Evolutionary conservation across 2,329 filamentous ascomycete genomes (phyloP).

Genomic region (Fusarium lyarnte): DNA sequence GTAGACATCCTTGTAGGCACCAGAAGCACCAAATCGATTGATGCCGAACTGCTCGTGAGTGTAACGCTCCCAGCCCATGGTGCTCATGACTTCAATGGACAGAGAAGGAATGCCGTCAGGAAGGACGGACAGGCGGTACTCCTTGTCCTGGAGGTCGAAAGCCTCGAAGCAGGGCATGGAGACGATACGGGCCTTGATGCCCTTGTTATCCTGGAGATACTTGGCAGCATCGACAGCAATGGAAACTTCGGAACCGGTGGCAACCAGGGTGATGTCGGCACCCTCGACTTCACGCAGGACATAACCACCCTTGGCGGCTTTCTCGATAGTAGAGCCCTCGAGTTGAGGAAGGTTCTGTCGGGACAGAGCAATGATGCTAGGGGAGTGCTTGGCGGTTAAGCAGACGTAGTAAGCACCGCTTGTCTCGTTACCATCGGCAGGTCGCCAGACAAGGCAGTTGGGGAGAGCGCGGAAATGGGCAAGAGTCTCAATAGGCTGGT

Average conservation of each 20-base stretch:
- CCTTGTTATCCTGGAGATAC: slow-evolving; percentile 88
- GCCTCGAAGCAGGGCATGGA: slow-evolving; percentile 98
- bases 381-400: slow-evolving; percentile 87
- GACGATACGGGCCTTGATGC: slow-evolving; percentile 88
- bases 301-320: slow-evolving; percentile 95
- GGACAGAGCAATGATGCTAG: slow-evolving; percentile 92
- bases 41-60: slow-evolving; percentile 99
- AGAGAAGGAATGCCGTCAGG: slow-evolving; percentile 93
- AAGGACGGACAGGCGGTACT: slow-evolving; percentile 91
- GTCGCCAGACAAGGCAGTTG: slow-evolving; percentile 99
- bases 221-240: slow-evolving; percentile 94
- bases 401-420: slow-evolving; percentile 97
- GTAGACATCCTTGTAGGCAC: slow-evolving; percentile 98
- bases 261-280: slow-evolving; percentile 88
- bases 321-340: slow-evolving; percentile 90
- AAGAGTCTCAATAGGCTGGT: slow-evolving; percentile 98
- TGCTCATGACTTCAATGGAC: slow-evolving; percentile 96
- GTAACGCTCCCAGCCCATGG: slow-evolving; percentile 98
- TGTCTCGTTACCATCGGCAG: slow-evolving; percentile 97
- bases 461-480: slow-evolving; percentile 98
- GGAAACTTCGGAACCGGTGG: slow-evolving; percentile 94
- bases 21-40: slow-evolving; percentile 98
- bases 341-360: slow-evolving; percentile 99
- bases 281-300: slow-evolving; percentile 84
- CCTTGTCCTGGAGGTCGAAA: slow-evolving; percentile 93